These are phyloP conservation scores for Proteromonas lacertae DNA, from an alignment of 352 stramenopile genomes.

Conservation along the genomic window DNA sequence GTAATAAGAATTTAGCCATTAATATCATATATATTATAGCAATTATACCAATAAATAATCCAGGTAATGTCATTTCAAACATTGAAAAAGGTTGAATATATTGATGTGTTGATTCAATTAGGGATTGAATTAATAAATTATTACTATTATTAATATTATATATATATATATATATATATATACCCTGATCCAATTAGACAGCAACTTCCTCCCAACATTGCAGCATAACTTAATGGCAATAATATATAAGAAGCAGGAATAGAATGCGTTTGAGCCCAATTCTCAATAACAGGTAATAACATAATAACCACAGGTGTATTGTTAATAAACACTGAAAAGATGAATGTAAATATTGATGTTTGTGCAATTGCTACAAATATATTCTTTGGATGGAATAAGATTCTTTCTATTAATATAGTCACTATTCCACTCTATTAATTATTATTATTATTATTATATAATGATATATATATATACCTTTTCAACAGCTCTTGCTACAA, in stretches of 20 bases:
- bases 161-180: too few species aligned
- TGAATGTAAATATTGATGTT: constrained; percentile 7
- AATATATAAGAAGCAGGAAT: constrained; percentile 10
- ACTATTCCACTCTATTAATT: too few species aligned
- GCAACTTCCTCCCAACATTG: constrained; percentile 8
- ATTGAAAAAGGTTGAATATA: too few species aligned
- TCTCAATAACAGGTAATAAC: constrained; percentile 10
- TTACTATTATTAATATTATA: too few species aligned
- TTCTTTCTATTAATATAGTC: too few species aligned
- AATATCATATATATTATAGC: constrained; percentile 10
- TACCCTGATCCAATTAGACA: constrained; percentile 14
- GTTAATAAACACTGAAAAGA: constrained; percentile 12
- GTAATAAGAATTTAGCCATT: constrained; percentile 6
- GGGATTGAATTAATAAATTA: too few species aligned
- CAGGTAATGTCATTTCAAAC: constrained; percentile 7
- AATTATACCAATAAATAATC: constrained; percentile 3
- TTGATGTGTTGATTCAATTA: too few species aligned
- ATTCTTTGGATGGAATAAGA: too few species aligned
- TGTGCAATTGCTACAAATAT: too few species aligned
- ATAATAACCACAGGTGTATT: constrained; percentile 13
- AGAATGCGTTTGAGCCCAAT: constrained; percentile 9
- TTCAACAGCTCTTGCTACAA: constrained; percentile 12
- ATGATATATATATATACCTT: constrained; percentile 9
- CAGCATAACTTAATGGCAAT: constrained; percentile 7
- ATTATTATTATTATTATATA: too few species aligned